Conservation (phyloP, 2,329 filamentous ascomycete species). For the Epichloe coenophiala region DNA sequence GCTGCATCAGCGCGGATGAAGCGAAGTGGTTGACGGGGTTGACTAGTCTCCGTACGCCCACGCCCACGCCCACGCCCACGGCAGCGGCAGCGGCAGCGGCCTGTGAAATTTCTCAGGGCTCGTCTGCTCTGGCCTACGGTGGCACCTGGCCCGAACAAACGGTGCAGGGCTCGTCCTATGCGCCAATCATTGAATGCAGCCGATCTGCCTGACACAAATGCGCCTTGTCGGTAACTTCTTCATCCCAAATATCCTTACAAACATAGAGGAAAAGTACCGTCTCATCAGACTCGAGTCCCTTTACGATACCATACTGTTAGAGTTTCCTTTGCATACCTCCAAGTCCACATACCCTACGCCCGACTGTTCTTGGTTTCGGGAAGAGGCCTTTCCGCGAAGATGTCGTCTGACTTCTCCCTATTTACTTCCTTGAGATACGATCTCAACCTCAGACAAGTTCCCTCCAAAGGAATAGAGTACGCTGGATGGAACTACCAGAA, state of each 20-base stretch:
- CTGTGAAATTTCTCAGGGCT: conserved; percentile 3
- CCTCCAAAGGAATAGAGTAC: conserved; percentile 23
- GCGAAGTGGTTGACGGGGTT: not conserved
- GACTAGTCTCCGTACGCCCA: not conserved
- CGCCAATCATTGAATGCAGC: not conserved
- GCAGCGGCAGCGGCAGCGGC: not conserved
- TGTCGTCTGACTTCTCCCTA: conserved; percentile 40
- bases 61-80: too few relatives aligned
- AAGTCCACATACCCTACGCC: not conserved
- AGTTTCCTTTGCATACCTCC: too few relatives aligned
- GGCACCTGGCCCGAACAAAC: not conserved
- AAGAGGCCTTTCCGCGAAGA: conserved; percentile 7
- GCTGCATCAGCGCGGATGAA: not conserved
- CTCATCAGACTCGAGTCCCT: too few relatives aligned
- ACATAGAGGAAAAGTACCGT: too few relatives aligned
- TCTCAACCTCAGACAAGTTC: conserved; percentile 33
- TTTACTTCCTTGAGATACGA: conserved; percentile 66
- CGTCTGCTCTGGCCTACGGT: not conserved
- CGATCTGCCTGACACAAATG: not conserved
- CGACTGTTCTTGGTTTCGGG: not conserved
- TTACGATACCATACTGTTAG: too few relatives aligned
- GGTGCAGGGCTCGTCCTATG: conserved; percentile 15
- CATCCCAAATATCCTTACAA: not conserved
- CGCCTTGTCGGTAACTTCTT: not conserved
- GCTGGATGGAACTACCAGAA: conserved; percentile 39